A percentile compares a stretch with the other conserved stretches of the same genome.
Evolutionary conservation across 2,329 filamentous ascomycete genomes (phyloP).

Genomic region (Nothophoma quercina): DNA sequence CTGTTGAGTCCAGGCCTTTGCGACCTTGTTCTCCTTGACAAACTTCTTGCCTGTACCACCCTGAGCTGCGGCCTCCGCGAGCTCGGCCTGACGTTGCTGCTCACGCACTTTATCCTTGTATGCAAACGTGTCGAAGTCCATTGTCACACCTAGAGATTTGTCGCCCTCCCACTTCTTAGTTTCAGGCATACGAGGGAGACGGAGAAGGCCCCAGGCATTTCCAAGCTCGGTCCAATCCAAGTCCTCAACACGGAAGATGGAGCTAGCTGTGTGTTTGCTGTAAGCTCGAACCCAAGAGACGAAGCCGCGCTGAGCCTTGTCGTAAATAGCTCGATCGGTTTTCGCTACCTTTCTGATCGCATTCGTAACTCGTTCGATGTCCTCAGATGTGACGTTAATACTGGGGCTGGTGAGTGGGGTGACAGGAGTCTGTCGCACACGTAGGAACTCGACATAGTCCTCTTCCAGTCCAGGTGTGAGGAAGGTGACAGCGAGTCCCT

Average conservation of each 20-base stretch:
- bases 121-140: conserved; percentile 51
- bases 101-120: conserved; percentile 58
- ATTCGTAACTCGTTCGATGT: conserved; percentile 65
- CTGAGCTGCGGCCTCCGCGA: conserved; percentile 38
- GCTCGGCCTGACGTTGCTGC: conserved; percentile 49
- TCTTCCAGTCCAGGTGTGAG: conserved; percentile 85
- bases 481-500: conserved; percentile 84
- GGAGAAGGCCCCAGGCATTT: conserved; percentile 83
- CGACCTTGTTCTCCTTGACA: conserved; percentile 36
- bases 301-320: conserved; percentile 90
- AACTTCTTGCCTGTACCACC: conserved; percentile 28
- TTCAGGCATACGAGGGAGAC: conserved; percentile 94
- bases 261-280: conserved; percentile 86
- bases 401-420: conserved; percentile 65
- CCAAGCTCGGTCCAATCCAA: conserved; percentile 86
- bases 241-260: conserved; percentile 84
- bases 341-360: conserved; percentile 68
- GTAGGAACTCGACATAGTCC: conserved; percentile 87
- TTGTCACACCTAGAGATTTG: conserved; percentile 48
- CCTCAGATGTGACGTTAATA: conserved; percentile 65
- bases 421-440: conserved; percentile 87
- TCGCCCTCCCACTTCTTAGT: conserved; percentile 58
- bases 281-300: conserved; percentile 94
- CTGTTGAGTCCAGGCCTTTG: conserved; percentile 47
- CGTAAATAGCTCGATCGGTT: conserved; percentile 73